Evolutionary conservation across 2,329 filamentous ascomycete genomes (phyloP), one percentile per base, ranked within the genome.

Genomic region (Dryadomyces sulphureus): DNA sequence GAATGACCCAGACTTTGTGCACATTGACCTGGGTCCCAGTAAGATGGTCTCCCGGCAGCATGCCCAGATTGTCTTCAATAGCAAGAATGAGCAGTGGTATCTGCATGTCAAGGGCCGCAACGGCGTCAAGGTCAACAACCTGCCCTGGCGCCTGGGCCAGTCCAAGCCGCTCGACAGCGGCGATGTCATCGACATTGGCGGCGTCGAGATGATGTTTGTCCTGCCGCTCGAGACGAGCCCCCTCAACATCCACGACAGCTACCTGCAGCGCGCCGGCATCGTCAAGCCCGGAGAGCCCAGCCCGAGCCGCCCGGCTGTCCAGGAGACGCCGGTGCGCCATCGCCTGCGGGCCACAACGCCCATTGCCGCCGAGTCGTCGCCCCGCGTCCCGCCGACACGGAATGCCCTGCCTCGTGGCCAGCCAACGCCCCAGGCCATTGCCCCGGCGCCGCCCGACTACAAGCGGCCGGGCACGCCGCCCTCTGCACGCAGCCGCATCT

Each of bases 151-250:
- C 56, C 72, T 80, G 44, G 81, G 82, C 12, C 66, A 73, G 35
- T 72, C 77, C 32, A 73, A 77, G 30, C 66, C 76, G 25, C 72
- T 98, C 22, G 77, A 78, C 38, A 94, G 89, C 56, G 92, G 92
- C 48, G 81, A 90, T 59, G 86, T 96, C 38, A 81, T 98, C 48
- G 88, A 94, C 58, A 85, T 96, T 57, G 84, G 83, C 55, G 85
- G 85, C 45, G 84, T 92, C 1, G 90, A 98, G 66, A 98, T 98
- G 92, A 90, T 96, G 71, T 98, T 98, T 62, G 86, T 95, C 41
- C 76, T 94, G n/a, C 90, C 92, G 0, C 78, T 77, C 21, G 81
- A 84, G 53, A 70, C 77, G 40, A 69, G 68, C 47, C 75, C 77
- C 21, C 70, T 88, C 22, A 70, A 75, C 41, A 79, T 93, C 49